Conservation (phyloP, 1,284 basidiomycete species). For the Trichosporon inkin region DNA sequence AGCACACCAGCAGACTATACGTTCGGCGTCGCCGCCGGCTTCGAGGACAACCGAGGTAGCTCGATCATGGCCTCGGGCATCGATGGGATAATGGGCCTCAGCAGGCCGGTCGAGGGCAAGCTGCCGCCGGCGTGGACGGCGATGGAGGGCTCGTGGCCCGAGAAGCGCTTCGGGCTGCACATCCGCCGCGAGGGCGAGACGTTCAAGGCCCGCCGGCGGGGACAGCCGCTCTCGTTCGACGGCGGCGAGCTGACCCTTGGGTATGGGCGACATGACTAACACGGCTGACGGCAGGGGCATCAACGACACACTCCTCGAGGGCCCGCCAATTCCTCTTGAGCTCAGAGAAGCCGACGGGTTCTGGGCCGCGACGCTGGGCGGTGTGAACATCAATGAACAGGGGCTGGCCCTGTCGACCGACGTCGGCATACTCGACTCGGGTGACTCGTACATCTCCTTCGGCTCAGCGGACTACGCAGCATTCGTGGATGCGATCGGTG, state of each 20-base stretch:
- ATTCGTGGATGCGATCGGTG: background rate
- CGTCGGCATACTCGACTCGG: conserved; percentile 1
- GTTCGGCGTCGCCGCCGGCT: background rate
- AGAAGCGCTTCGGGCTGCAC: background rate
- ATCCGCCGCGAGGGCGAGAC: background rate
- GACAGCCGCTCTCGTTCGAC: background rate
- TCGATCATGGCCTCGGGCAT: background rate
- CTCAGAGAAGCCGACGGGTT: background rate
- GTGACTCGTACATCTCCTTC: background rate
- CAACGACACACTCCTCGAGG: background rate
- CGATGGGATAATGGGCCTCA: background rate
- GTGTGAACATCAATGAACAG: background rate
- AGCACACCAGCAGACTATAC: background rate
- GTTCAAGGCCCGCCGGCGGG: background rate
- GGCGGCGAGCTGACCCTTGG: background rate
- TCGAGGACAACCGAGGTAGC: background rate
- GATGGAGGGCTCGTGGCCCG: background rate
- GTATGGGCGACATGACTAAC: background rate
- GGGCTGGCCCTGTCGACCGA: background rate
- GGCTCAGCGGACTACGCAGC: background rate
- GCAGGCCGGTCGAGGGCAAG: background rate
- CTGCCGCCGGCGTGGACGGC: background rate
- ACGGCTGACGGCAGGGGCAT: background rate
- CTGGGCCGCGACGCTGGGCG: background rate
- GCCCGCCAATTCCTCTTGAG: background rate